Evolutionary conservation across 2,329 filamentous ascomycete species (phyloP).

Genomic region (Apiospora saccharicola): DNA sequence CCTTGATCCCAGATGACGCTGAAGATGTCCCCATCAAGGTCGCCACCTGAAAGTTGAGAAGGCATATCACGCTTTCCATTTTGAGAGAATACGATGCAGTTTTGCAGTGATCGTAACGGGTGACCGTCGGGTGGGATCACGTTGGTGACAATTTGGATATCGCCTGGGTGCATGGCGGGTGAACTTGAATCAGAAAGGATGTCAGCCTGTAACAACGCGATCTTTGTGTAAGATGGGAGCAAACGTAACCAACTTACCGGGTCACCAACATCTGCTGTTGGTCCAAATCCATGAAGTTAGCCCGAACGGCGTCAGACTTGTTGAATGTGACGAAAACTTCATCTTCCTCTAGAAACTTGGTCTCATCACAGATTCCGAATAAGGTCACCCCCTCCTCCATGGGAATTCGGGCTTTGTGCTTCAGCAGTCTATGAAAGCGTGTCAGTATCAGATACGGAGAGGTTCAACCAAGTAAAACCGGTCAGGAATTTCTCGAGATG

Average conservation of each 20-base stretch:
- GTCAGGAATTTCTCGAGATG: neutral
- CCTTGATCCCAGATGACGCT: conserved; percentile 76
- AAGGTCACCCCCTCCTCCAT: conserved; percentile 76
- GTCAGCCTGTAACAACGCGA: neutral
- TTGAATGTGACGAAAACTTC: conserved; percentile 73
- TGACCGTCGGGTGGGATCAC: conserved; percentile 66
- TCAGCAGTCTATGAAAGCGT: conserved; percentile 63
- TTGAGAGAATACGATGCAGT: conserved; percentile 82
- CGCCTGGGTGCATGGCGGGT: conserved; percentile 82
- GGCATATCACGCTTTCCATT: conserved; percentile 76
- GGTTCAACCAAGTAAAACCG: neutral
- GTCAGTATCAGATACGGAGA: neutral
- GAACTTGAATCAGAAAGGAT: conserved; percentile 56
- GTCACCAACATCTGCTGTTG: conserved; percentile 68
- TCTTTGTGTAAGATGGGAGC: neutral
- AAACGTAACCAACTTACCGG: conserved; percentile 16
- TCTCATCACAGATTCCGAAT: conserved; percentile 87
- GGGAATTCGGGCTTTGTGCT: conserved; percentile 79
- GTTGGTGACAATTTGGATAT: conserved; percentile 73
- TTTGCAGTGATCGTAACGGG: conserved; percentile 67
- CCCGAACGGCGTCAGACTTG: conserved; percentile 37
- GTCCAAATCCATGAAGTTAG: conserved; percentile 42
- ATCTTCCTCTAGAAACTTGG: conserved; percentile 68
- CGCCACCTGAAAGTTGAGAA: conserved; percentile 80
- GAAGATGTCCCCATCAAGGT: conserved; percentile 85